Evolutionary conservation across 352 stramenopile species (phyloP), one percentile per base, ranked within the genome.

Genomic region (Phytophthora syringae): DNA sequence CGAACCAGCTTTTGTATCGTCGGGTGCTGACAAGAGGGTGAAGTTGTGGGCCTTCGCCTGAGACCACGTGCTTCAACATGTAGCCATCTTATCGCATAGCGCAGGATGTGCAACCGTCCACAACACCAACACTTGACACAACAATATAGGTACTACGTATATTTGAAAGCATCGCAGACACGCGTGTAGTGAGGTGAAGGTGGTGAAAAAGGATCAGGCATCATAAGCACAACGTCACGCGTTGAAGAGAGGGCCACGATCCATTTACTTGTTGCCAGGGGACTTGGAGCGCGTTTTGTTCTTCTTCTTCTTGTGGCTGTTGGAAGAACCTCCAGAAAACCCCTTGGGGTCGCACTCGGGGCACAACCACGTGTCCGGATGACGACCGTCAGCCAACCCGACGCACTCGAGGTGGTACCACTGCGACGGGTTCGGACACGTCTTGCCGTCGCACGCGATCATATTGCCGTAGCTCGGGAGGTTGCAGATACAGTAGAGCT

Each of bases 351-450:
- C 85, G 74, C 87, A 95, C 70, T 94, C 85, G 12, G 87, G 87
- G 44, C 87, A 95, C 34, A 95, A 76, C 87, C 87, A 95, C 70
- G 84, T 94, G 69, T 95, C 84, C 12, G 87, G 87, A 50, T 94
- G 87, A 25, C 84, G 82, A 2, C 87, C 85, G 45, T 94, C 84
- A 20, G 82, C 86, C 40, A 95, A 83, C 18, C 86, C 88, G 13
- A 95, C 86, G 62, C 88, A 95, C 72, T 93, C 84, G 48, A 94
- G 68, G 60, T 95, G 88, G 72, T 95, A 95, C 88, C 88, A 95
- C 67, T 95, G 84, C 63, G 83, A 92, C 67, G 86, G 86, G 66
- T 93, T 94, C 15, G 83, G 86, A 44, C 88, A 95, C 56, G 92
- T 91, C 56, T 95, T 93, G 70, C 84, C 84, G 66, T 95, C 88